Percentiles rank a stretch among this genome's conserved stretches.
Evolutionary conservation across 2,329 filamentous ascomycete genomes (phyloP).

Genomic region (Beauveria sp.): DNA sequence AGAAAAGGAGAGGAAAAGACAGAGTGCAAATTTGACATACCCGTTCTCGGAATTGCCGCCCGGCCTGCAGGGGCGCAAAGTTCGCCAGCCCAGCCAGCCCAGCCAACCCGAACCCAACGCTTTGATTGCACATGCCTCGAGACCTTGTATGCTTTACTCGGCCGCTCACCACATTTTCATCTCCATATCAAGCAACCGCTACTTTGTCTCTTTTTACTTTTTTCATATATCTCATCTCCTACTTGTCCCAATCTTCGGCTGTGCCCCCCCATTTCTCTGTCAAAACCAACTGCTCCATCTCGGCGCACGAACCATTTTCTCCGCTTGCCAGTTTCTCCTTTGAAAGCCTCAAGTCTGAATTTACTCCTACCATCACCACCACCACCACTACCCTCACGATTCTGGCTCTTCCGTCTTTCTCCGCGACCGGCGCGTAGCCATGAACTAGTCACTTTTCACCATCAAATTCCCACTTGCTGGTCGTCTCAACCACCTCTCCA

Average conservation of each 20-base stretch:
- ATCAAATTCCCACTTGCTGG: not conserved
- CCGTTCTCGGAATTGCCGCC: constrained; percentile 12
- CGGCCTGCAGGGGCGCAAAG: not conserved
- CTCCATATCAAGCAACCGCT: not conserved
- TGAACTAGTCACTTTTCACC: not conserved
- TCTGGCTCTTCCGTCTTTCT: not conserved
- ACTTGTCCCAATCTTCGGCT: no score
- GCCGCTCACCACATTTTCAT: constrained; percentile 6
- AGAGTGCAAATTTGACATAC: not conserved
- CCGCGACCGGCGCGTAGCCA: not conserved
- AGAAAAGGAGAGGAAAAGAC: not conserved
- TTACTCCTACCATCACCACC: not conserved
- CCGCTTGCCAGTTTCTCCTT: not conserved
- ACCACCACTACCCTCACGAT: not conserved
- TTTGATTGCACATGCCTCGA: constrained; percentile 10
- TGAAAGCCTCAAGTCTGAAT: not conserved
- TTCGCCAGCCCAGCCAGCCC: not conserved
- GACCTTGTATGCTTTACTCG: constrained; percentile 5
- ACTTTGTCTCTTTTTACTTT: not conserved
- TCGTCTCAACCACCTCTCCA: not conserved
- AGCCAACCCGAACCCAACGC: constrained; percentile 2
- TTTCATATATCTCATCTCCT: not conserved
- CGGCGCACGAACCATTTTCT: not conserved
- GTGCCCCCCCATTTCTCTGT: not conserved
- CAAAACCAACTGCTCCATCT: not conserved